phyloP scores from a whole-genome alignment of 2,329 filamentous ascomycete species.

The Diaporthe amygdali region DNA sequence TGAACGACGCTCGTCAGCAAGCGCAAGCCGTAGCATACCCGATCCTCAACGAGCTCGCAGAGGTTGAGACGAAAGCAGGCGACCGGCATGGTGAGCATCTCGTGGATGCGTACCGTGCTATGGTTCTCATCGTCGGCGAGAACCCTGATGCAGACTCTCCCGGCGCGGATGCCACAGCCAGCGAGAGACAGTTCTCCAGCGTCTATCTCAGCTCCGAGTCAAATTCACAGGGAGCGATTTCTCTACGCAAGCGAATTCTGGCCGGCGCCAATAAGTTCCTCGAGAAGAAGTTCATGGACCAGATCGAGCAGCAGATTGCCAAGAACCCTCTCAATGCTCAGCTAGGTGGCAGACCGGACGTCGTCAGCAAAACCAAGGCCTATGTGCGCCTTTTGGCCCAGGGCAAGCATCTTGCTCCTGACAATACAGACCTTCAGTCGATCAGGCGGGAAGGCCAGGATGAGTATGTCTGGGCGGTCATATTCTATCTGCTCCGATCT shows the following conservation, averaged over 20 bases:
- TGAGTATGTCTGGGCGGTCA: constrained; percentile 90
- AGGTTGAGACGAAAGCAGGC: constrained; percentile 72
- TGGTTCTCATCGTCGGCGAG: constrained; percentile 81
- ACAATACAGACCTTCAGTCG: constrained; percentile 77
- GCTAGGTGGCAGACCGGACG: constrained; percentile 85
- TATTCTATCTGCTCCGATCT: constrained; percentile 88
- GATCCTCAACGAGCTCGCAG: constrained; percentile 76
- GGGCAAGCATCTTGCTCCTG: constrained; percentile 83
- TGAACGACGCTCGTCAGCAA: constrained; percentile 78
- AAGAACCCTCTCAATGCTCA: constrained; percentile 89
- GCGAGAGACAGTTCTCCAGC: constrained; percentile 76
- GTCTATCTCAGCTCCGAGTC: constrained; percentile 79
- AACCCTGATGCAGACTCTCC: constrained; percentile 62
- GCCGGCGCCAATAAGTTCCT: constrained; percentile 80
- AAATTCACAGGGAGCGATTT: constrained; percentile 66
- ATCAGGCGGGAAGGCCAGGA: constrained; percentile 51
- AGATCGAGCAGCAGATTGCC: constrained; percentile 77
- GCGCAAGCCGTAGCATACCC: constrained; percentile 62
- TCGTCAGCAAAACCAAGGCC: constrained; percentile 88
- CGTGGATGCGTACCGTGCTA: constrained; percentile 80
- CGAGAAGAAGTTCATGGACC: constrained; percentile 79
- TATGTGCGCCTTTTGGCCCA: constrained; percentile 83
- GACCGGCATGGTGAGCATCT: constrained; percentile 77
- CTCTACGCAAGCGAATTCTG: constrained; percentile 79
- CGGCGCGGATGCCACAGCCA: constrained; percentile 68